Base-by-base conservation (phyloP, 495 filamentous ascomycete species). In the Massariosphaeria phaeospora region DNA sequence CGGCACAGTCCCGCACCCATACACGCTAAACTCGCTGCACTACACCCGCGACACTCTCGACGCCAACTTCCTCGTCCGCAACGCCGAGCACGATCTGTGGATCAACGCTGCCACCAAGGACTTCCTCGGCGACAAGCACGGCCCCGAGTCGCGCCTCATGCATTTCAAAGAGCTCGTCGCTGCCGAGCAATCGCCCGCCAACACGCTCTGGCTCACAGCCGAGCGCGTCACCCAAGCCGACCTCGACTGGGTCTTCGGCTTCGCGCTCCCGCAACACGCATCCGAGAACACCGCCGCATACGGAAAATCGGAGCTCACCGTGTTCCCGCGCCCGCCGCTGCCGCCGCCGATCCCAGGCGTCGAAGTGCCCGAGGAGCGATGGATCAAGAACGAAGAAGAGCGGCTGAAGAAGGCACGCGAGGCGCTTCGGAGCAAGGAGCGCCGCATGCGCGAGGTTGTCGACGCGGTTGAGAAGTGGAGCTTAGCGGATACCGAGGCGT, bases 181-280 rank as follows among this genome's bases (percentile, higher is more conserved):
- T 1, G 73, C 80, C 8, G 79, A 84, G 10, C 74, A 72, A 39
- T 76, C 74, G 9, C 66, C 77, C 4, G 69, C 75, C 11, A 80
- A 76, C 31, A 81, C 84, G 2, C 73, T 96, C 2, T 96, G 88
- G 90, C 74, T 95, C 44, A 86, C 85, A 0, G 85, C 87, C 38
- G 93, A 95, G 61, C 73, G 72, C 4, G 55, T 70, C 61, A 55
- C 81, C 6, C 67, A 81, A 7, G 72, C 75, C 18, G 86, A 91
- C 52, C 69, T 94, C 0, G 88, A 94, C 58, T 96, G 89, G 87
- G 79, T 84, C 63, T 86, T 96, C 61, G 91, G 91, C 40, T 98
- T 98, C 73, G 72, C 74, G 25, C 75, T 95, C 10, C 84, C 91
- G 3, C 74, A 73, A 20, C 72, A 73, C 12, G 68, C 70, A 24